Percentiles rank a stretch among this genome's conserved stretches.
phyloP scores from a whole-genome alignment of 139 green algal genomes.

The Closterium sp. region DNA sequence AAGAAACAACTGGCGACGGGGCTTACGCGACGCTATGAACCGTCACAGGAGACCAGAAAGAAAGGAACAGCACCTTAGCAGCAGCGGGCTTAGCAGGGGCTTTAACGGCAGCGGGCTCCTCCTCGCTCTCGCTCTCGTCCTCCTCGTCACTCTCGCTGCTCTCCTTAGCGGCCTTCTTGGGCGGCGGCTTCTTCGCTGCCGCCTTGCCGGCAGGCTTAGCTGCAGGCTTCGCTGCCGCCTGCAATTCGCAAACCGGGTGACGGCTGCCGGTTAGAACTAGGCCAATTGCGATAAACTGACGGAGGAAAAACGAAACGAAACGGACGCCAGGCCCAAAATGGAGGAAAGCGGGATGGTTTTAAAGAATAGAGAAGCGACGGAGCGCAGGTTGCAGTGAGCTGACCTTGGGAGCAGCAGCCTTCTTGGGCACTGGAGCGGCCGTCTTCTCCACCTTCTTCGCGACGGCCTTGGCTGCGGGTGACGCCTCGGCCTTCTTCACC shows the following conservation, averaged over 20 bases:
- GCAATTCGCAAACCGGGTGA: not conserved
- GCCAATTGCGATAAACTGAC: not conserved
- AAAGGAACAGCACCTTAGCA: not conserved
- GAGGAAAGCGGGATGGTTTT: no score
- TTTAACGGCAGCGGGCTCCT: not conserved
- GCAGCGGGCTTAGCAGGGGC: not conserved
- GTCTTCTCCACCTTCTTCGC: not conserved
- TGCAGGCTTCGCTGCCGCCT: constrained; percentile 28
- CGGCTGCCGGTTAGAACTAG: not conserved
- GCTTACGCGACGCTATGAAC: no score
- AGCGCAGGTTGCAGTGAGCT: not conserved
- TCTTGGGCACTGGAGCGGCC: not conserved
- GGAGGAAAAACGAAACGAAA: not conserved
- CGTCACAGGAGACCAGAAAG: not conserved
- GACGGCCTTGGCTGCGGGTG: not conserved
- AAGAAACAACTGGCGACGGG: no score
- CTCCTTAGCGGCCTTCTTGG: not conserved
- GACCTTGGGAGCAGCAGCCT: not conserved
- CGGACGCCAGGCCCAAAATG: not conserved
- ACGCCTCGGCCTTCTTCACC: not conserved
- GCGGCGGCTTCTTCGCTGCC: not conserved
- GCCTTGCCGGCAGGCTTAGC: not conserved
- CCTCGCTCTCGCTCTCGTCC: not conserved
- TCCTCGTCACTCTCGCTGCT: not conserved
- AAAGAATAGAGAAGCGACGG: not conserved